Evolutionary conservation across 1,139 yeast genomes (phyloP).

Genomic region (Tardiomyces depauwii): DNA sequence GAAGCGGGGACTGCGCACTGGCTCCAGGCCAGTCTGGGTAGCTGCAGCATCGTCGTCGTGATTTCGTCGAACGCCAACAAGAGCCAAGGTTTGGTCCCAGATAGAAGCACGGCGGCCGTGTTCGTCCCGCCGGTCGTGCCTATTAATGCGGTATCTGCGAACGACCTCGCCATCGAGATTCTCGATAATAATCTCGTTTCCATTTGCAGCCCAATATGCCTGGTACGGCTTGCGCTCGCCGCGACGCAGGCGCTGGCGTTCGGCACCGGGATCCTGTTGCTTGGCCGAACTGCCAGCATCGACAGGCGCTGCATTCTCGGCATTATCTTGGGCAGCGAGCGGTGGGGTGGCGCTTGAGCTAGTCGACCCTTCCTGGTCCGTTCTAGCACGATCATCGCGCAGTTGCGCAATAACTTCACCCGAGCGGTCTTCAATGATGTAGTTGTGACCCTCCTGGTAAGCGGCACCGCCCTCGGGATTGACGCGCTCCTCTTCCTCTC

Average conservation of each 20-base stretch:
- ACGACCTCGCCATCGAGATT: constrained; percentile 87
- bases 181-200: constrained; percentile 49
- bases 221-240: too few species aligned
- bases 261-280: too few species aligned
- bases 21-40: not conserved
- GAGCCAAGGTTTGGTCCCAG: constrained; percentile 14
- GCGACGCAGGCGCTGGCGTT: too few species aligned
- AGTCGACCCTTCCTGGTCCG: too few species aligned
- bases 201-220: too few species aligned
- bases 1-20: not conserved
- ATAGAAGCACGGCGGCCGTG: too few species aligned
- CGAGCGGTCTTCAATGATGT: constrained; percentile 60
- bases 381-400: not conserved
- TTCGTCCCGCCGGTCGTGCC: constrained; percentile 35
- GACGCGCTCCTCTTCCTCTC: constrained; percentile 4
- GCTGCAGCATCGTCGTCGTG: not conserved
- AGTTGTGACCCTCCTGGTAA: constrained; percentile 57
- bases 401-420: constrained; percentile 5
- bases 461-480: constrained; percentile 32
- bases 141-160: constrained; percentile 55
- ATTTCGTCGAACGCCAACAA: constrained; percentile 14
- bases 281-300: too few species aligned
- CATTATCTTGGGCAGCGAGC: too few species aligned
- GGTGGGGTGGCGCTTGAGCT: too few species aligned
- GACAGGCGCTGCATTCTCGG: too few species aligned